Evolutionary conservation across 179 eudicot genomes (phyloP).

Genomic region (Vitellaria paradoxa): DNA sequence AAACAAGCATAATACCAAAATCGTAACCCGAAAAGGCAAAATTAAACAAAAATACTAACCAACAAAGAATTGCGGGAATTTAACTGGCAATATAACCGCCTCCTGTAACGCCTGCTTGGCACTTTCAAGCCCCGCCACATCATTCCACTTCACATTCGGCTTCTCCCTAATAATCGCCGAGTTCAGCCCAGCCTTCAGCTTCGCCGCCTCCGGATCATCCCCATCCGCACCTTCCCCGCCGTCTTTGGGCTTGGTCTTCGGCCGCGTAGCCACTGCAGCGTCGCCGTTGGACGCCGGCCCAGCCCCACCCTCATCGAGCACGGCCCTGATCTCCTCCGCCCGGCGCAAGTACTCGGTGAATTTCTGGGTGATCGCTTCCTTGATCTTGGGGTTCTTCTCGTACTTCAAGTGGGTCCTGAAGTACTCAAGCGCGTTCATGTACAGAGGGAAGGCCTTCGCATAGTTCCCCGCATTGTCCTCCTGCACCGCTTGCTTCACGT

Average conservation of each 20-base stretch:
- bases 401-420: constrained; percentile 81
- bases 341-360: constrained; percentile 83
- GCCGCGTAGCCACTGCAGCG: constrained; percentile 63
- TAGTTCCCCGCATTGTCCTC: constrained; percentile 89
- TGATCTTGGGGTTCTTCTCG: constrained; percentile 86
- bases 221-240: constrained; percentile 57
- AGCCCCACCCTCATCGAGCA: constrained; percentile 57
- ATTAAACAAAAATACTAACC: no score
- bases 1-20: no score
- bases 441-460: constrained; percentile 76
- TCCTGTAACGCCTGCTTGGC: constrained; percentile 92
- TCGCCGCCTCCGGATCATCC: constrained; percentile 75
- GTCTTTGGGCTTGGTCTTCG: constrained; percentile 64
- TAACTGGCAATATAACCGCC: constrained; percentile 87
- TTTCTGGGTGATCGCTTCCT: constrained; percentile 79
- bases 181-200: constrained; percentile 68
- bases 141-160: constrained; percentile 91
- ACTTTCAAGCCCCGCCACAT: constrained; percentile 89
- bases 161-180: constrained; percentile 85
- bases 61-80: constrained; percentile 82
- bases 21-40: no score
- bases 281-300: constrained; percentile 51
- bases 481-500: constrained; percentile 78
- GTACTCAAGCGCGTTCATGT: constrained; percentile 83
- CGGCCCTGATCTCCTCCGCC: constrained; percentile 85